A percentile compares a stretch with the other conserved stretches of the same genome.
phyloP scores from a whole-genome alignment of 208 protist species.

The Balamuthia mandrillaris region DNA sequence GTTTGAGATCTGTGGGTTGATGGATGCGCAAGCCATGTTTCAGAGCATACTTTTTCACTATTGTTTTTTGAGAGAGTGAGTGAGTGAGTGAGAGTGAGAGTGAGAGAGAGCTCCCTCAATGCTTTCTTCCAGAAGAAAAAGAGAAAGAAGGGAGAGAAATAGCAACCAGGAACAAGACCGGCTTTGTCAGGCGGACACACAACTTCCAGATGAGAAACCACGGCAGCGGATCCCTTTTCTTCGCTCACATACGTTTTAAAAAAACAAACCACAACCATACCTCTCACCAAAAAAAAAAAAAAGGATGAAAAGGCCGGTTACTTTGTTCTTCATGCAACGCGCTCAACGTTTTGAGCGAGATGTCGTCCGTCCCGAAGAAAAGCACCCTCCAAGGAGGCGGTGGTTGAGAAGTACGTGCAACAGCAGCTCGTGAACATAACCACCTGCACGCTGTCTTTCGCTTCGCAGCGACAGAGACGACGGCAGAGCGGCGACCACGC shows the following conservation, averaged over 20 bases:
- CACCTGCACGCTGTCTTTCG: too few relatives aligned
- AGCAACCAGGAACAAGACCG: too few relatives aligned
- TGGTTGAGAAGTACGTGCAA: too few relatives aligned
- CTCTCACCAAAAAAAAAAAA: neutral
- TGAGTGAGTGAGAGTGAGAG: neutral
- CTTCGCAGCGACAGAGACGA: too few relatives aligned
- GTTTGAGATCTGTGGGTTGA: neutral
- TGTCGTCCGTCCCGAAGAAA: slow-evolving; percentile 21
- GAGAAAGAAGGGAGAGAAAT: too few relatives aligned
- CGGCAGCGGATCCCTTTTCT: neutral
- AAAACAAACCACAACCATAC: neutral
- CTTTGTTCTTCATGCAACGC: neutral
- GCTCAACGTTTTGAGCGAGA: neutral
- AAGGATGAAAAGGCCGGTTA: neutral
- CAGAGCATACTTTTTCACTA: neutral
- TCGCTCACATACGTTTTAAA: neutral
- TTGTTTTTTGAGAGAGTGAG: neutral
- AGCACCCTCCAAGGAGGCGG: slow-evolving; percentile 19
- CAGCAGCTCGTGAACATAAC: too few relatives aligned
- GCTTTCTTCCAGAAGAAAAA: too few relatives aligned
- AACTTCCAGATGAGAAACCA: neutral
- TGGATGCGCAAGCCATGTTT: neutral
- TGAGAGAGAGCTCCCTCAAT: too few relatives aligned
- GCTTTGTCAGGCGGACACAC: neutral
- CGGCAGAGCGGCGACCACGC: too few relatives aligned